phyloP scores from a whole-genome alignment of 331 rosid genomes.

The Quercus tomentella region DNA sequence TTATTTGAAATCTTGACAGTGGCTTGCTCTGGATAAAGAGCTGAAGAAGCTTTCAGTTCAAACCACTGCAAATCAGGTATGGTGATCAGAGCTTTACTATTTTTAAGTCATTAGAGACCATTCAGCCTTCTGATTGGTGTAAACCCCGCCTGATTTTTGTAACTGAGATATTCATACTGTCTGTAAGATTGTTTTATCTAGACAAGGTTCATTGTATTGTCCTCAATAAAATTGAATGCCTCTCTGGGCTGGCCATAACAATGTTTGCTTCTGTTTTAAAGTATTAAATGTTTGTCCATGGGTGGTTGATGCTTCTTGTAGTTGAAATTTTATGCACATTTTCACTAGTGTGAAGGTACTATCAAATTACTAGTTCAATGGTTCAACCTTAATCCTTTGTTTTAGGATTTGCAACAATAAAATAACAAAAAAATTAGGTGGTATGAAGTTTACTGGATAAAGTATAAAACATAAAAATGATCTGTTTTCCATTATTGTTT shows the following conservation, averaged over 20 bases:
- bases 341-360: neutral
- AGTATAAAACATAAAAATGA: neutral
- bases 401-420: neutral
- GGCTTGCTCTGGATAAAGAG: slow-evolving; percentile 43
- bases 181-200: neutral
- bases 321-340: neutral
- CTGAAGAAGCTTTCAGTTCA: slow-evolving; percentile 27
- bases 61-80: slow-evolving; percentile 37
- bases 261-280: neutral
- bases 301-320: neutral
- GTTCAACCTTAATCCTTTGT: neutral
- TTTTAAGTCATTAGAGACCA: neutral
- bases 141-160: neutral
- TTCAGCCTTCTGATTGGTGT: neutral
- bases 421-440: neutral
- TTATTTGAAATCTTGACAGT: slow-evolving; percentile 18
- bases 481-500: neutral
- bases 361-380: neutral
- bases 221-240: no score
- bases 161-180: no score
- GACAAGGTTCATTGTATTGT: no score
- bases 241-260: no score
- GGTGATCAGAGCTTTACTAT: neutral
- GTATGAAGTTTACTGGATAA: neutral
- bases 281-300: neutral